phyloP scores from a whole-genome alignment of 2,329 filamentous ascomycete species.

The Oidium heveae region DNA sequence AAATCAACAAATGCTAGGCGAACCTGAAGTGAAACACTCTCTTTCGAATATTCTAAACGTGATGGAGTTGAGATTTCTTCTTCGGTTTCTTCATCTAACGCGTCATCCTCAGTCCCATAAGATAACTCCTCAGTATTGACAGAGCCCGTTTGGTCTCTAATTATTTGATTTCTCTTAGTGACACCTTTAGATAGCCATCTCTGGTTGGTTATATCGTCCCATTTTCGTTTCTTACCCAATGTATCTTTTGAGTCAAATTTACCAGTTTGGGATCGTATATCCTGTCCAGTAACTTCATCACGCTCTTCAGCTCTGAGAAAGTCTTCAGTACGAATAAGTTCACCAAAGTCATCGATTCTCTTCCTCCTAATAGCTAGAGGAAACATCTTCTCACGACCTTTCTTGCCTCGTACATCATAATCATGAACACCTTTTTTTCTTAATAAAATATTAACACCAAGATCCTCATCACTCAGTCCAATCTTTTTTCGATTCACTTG shows the following conservation, averaged over 20 bases:
- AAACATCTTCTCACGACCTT: conserved; percentile 78
- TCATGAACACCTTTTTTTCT: conserved; percentile 81
- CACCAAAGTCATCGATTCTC: conserved; percentile 75
- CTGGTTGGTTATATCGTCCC: conserved; percentile 39
- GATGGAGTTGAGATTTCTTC: conserved; percentile 38
- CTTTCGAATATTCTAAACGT: conserved; percentile 41
- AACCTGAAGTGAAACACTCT: conserved; percentile 41
- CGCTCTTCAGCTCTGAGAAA: conserved; percentile 82
- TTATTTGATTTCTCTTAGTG: conserved; percentile 34
- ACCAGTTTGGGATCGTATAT: conserved; percentile 25
- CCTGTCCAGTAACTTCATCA: conserved; percentile 45
- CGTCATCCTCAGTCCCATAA: conserved; percentile 24
- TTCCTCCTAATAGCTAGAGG: conserved; percentile 60
- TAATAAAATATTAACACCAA: conserved; percentile 75
- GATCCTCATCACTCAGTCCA: conserved; percentile 64
- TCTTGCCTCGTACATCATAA: conserved; percentile 76
- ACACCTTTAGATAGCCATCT: conserved; percentile 18
- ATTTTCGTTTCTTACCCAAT: conserved; percentile 81
- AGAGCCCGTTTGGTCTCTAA: conserved; percentile 13
- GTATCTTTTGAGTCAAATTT: conserved; percentile 28
- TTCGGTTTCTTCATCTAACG: conserved; percentile 30
- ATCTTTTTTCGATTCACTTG: conserved; percentile 70
- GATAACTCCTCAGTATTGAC: conserved; percentile 19
- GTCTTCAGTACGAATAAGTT: conserved; percentile 80
- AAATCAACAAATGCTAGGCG: conserved; percentile 79